Conservation (phyloP, 2,329 filamentous ascomycete species). For the Phyllosticta citriasiana region DNA sequence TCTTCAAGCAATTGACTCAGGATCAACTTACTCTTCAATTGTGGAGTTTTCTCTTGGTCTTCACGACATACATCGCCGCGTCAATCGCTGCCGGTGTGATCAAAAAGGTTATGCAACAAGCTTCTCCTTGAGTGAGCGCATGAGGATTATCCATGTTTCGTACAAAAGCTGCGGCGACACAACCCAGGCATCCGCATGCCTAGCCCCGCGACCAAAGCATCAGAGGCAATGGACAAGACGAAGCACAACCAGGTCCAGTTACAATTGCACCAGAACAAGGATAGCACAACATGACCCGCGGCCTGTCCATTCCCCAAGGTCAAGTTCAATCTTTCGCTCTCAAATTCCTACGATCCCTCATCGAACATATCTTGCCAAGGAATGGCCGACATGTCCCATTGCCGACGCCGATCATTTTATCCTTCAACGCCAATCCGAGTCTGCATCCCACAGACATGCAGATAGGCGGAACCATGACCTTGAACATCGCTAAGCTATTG, state of each 20-base stretch:
- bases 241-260: neutral
- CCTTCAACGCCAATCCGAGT: neutral
- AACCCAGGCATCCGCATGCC: neutral
- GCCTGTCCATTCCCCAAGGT: neutral
- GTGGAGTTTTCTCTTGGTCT: conserved; percentile 8
- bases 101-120: neutral
- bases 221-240: neutral
- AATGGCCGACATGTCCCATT: neutral
- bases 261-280: neutral
- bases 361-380: neutral
- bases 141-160: neutral
- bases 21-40: neutral
- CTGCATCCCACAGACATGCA: neutral
- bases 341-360: neutral
- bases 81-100: conserved; percentile 4
- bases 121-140: neutral
- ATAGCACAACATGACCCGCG: neutral
- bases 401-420: neutral
- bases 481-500: neutral
- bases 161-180: neutral
- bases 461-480: neutral
- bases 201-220: neutral
- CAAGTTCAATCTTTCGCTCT: neutral
- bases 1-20: neutral
- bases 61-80: conserved; percentile 5